Evolutionary conservation across 345 rosid genomes (phyloP).

Genomic region (Euphorbia tirucalli): DNA sequence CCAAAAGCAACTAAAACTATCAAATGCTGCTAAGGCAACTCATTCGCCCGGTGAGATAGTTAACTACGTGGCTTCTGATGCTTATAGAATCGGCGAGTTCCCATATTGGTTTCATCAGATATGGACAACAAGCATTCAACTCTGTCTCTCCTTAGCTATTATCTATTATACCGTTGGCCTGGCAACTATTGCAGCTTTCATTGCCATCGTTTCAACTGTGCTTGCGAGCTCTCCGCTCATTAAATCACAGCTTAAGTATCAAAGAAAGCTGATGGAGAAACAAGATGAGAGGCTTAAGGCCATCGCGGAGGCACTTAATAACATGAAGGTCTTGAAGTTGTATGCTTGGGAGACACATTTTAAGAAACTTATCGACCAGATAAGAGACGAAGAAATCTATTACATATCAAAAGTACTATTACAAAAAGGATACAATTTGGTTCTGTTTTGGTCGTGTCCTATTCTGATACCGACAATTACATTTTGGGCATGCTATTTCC

Average conservation of each 20-base stretch:
- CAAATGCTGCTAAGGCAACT: constrained; percentile 29
- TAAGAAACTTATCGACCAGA: constrained; percentile 33
- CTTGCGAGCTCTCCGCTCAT: constrained; percentile 36
- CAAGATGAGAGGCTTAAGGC: constrained; percentile 45
- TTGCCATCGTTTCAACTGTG: constrained; percentile 26
- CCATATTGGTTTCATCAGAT: constrained; percentile 49
- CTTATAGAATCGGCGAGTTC: constrained; percentile 45
- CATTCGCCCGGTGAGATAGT: constrained; percentile 47
- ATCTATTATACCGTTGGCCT: constrained; percentile 41
- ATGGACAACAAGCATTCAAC: constrained; percentile 42
- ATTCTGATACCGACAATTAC: constrained; percentile 38
- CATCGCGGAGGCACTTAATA: constrained; percentile 37
- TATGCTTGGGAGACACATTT: constrained; percentile 63
- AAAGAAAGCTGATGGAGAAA: constrained; percentile 37
- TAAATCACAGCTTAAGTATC: constrained; percentile 41
- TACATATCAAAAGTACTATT: constrained; percentile 29
- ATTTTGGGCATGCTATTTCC: constrained; percentile 47
- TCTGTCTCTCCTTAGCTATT: constrained; percentile 41
- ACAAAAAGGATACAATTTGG: constrained; percentile 33
- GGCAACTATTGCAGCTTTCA: constrained; percentile 43
- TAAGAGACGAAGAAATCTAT: constrained; percentile 40
- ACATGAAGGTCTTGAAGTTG: constrained; percentile 55
- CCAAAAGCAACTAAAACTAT: constrained; percentile 44
- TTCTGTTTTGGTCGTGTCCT: constrained; percentile 48
- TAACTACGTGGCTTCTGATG: constrained; percentile 45